Base-by-base conservation (phyloP, 2,329 filamentous ascomycete genomes). In the Sporothrix inflata region DNA sequence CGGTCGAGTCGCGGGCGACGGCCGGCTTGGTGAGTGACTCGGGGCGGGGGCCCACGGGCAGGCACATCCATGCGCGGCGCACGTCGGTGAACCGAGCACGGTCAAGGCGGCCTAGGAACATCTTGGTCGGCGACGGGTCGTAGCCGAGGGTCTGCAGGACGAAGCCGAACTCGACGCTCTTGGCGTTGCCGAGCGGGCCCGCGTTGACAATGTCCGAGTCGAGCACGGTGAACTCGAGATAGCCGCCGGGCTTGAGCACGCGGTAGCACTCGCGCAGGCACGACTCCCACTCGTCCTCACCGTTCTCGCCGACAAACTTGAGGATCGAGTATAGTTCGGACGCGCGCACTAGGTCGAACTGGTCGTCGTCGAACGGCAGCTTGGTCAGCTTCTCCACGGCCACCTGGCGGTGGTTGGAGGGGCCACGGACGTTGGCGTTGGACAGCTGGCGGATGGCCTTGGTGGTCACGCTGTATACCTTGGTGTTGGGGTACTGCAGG, bases 321-420 rank as follows among this genome's bases (percentile, higher is more conserved):
- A 99, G 89, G 51, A 97, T 87, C 70, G 91, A 89, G 81, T 97
- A 93, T 65, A 99, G 87, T 72, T 94, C 93, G 47, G 95, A 91
- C 1, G 94, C 94, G 2, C 93, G 97, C 78, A 99, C 89, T 75
- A 98, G 89, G 78, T 98, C 95, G 78, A 99, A 99, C 79, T 94
- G 90, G 76, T 90, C 89, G 78, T 93, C 89, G 8, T 90, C 88
- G 82, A 98, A 99, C 0, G 96, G 96, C 1, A 99, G 87, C 73
- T 89, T 89, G 81, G 91, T 94, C 14, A 97, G 85, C 68, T 90
- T 88, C 51, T 92, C 86, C 2, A 98, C 93, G 1, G 90, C 89
- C 34, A 97, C 89, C 77, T 93, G 92, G 74, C 92, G 90, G 83
- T 98, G 95, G 82, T 99, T 99, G 45, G 88, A 83, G 1, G 96